Base-by-base conservation (phyloP, 257 asterid genomes). In the Solanum boliviense region DNA sequence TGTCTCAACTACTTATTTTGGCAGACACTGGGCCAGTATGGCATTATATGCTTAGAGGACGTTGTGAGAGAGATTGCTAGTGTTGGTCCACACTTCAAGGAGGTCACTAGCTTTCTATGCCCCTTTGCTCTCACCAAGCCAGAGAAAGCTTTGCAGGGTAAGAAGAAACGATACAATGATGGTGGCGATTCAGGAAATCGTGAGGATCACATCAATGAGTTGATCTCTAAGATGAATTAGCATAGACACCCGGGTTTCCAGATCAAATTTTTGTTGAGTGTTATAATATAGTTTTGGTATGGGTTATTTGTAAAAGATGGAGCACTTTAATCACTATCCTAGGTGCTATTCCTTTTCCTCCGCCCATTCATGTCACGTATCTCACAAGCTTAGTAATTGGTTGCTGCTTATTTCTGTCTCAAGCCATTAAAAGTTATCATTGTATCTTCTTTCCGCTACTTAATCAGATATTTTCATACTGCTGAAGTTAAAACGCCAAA, bases 141-240 rank as follows among this genome's bases (percentile, higher is more conserved):
- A 10, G 98, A 94, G 58, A 94, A 95, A 32, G 98, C 96, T 4
- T 90, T 95, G 92, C 92, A 84, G 44, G 96, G 99, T 39, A 95
- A 91, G 98, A 97, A 92, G 93, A 94, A 65, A 34, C 93, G 95
- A n/a, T 97, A 90, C 32, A 89, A 60, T 23, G 98, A 95, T 82
- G 99, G 99, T 13, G 99, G 99, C 7, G 99, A 97, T 89, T 90
- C 98, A 32, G 98, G 99, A 87, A 91, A 95, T 86, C 95, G 98
- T 0, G 92, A 86, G 89, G 95, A 95, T 83, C 92, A 35, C 74
- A 94, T 95, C 89, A 95, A 95, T 58, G 98, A 93, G 90, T 88
- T 95, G 78, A 88, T 97, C 90, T 87, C 91, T 88, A 93, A 93
- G 93, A 95, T 97, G 96, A 95, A 97, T 91, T 97, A 95, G 92